Evolutionary conservation across 2,329 filamentous ascomycete species (phyloP).

Genomic region (Seiridium cupressi): DNA sequence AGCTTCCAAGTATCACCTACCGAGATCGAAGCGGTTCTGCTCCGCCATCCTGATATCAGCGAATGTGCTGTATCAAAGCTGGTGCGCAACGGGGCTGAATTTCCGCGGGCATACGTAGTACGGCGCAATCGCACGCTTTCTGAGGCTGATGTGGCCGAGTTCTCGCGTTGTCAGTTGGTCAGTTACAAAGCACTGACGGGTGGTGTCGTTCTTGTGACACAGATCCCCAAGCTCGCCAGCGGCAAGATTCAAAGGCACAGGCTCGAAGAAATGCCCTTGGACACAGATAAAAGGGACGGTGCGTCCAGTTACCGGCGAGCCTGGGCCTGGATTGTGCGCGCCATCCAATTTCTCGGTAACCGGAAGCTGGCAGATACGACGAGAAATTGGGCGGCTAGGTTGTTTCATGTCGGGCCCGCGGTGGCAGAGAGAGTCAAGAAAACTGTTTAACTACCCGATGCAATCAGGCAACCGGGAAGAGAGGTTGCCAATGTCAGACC

Average conservation of each 20-base stretch:
- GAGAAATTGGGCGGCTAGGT: too few species aligned
- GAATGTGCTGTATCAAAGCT: constrained; percentile 46
- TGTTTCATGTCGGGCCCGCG: too few species aligned
- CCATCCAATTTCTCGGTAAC: too few species aligned
- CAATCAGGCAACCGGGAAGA: too few species aligned
- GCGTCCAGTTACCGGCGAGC: too few species aligned
- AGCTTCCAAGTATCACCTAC: constrained; percentile 47
- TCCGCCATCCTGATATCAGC: constrained; percentile 38
- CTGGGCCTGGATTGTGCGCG: too few species aligned
- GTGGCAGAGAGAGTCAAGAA: too few species aligned
- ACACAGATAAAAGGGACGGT: background rate
- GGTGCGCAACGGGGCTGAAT: constrained; percentile 31
- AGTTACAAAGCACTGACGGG: constrained; percentile 46
- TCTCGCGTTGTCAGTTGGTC: constrained; percentile 36
- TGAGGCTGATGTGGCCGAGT: constrained; percentile 40
- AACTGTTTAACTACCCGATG: too few species aligned
- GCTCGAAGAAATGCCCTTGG: constrained; percentile 12
- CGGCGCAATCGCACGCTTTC: constrained; percentile 23
- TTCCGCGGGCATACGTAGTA: constrained; percentile 46
- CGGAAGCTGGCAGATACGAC: too few species aligned
- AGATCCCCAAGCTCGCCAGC: constrained; percentile 45
- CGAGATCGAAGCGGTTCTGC: constrained; percentile 43
- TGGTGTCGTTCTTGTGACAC: constrained; percentile 44
- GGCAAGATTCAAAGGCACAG: constrained; percentile 46
- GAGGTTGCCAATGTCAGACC: too few species aligned